phyloP scores from a whole-genome alignment of 176 grass and related monocot genomes.

The Oryza nivara region DNA sequence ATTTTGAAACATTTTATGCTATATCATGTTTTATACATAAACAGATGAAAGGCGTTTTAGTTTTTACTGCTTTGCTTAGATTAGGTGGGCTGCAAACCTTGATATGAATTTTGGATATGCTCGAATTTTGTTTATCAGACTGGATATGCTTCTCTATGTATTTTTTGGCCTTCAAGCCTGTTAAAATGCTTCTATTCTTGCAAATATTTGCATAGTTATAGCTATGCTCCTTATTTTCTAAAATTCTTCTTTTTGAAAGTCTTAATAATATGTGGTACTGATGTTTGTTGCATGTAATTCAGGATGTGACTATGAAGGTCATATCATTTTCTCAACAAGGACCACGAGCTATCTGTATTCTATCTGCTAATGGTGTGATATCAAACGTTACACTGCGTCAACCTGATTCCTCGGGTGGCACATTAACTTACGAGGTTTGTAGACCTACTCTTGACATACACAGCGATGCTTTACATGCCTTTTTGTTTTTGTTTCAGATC shows the following conservation, averaged over 20 bases:
- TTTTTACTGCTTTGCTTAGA: conserved; percentile 9
- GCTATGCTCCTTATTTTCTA: background rate
- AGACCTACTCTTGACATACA: background rate
- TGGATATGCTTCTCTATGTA: background rate
- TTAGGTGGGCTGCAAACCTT: background rate
- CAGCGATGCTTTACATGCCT: background rate
- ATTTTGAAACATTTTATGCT: background rate
- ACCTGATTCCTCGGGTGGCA: conserved; percentile 92
- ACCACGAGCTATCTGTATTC: conserved; percentile 78
- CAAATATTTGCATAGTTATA: background rate
- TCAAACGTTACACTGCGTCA: conserved; percentile 90
- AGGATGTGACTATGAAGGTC: conserved; percentile 95
- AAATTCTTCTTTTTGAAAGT: background rate
- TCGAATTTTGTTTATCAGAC: background rate
- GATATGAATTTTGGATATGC: background rate
- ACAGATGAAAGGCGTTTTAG: background rate
- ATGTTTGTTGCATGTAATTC: conserved; percentile 29
- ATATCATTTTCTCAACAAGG: conserved; percentile 95
- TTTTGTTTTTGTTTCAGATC: background rate
- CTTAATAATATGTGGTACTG: conserved; percentile 15
- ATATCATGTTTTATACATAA: background rate
- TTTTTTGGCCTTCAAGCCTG: background rate
- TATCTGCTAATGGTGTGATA: conserved; percentile 89
- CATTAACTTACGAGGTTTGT: conserved; percentile 91
- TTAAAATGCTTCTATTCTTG: background rate